Evolutionary conservation across 495 filamentous ascomycete species (phyloP), one percentile per base, ranked within the genome.

Genomic region (Eremomyces bilateralis): DNA sequence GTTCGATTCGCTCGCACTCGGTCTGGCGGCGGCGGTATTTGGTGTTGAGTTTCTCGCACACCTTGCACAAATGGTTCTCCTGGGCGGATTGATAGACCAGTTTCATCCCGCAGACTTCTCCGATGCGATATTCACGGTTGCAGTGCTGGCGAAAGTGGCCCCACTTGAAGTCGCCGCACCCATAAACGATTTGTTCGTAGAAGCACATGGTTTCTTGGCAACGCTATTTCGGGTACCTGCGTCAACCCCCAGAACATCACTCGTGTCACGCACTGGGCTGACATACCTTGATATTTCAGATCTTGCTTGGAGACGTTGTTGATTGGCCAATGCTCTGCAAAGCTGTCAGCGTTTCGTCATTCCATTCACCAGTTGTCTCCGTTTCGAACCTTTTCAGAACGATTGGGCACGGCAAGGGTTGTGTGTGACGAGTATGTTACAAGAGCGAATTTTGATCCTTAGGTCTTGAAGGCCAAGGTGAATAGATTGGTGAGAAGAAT

Each of bases 71-170:
- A n/a, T n/a, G n/a, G 44, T 71, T 68, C 33, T 61, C 59, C 44
- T 41, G 43, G 43, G 67, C 47, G 52, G 79, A 69, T 58, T 73
- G 53, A 60, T 70, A 70, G 51, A 93, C 74, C 50, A 94, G 71
- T 62, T 76, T 88, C 64, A 93, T 82, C 47, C 88, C 88, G 59
- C 88, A 97, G 28, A 88, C 95, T 65, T 97, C 88, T 51, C 88
- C 88, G 33, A 76, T 94, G 46, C 90, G 81, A 61, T 95, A 93
- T 49, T 97, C 88, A 57, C 76, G 78, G 53, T 77, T 73, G 70
- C 90, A 97, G 44, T 93, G 88, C 56, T 84, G 69, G 42, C 79
- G 73, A 65, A 95, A 94, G 55, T 73, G 73, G 45, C 80, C 79
- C 88, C 90, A 97, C 57, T 84, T 85, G 72, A 73, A 94, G 64